Evolutionary conservation across 1,284 basidiomycete species (phyloP), one percentile per base, ranked within the genome.

Genomic region (Trametes sp.): DNA sequence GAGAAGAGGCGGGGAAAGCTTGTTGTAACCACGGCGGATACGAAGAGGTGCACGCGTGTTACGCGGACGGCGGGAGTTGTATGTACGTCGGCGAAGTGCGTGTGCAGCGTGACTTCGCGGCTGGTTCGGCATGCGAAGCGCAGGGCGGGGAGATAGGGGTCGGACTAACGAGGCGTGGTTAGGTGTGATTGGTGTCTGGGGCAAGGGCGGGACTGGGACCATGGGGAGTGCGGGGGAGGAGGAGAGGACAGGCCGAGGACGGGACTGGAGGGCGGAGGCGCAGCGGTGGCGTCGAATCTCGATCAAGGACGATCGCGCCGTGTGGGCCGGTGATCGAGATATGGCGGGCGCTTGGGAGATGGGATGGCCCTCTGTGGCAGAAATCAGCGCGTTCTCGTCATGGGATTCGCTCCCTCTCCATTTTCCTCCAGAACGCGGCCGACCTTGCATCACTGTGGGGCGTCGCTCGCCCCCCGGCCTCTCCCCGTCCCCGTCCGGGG

Each of bases 261-360:
- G 28, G 5, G 19, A 2, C 23, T 44, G 26, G 58, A 4, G 45
- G 14, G n/a, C 24, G 51, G 51, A 42, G 52, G 59, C 52, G 52
- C 52, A 50, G 59, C 52, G 52, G 50, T 38, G 45, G 59, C 26
- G 48, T 10, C 16, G 53, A 45, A 60, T 60, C 36, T 36, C 23
- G 53, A 54, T 54, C 42, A 41, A 13, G 51, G 35, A 49, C 21
- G 58, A 59, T 59, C 58, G 58, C 52, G 58, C 58, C 52, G 53
- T 24, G 26, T 26, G 52, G n/a, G 33, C 52, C 52, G 59, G 42
- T 48, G 58, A 59, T 59, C 58, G 33, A 31, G 58, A 59, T 41
- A 6, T 11, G 51, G 49, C 26, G 50, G 36, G 51, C 51, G 51
- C 38, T 21, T 53, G 36, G 38, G 31, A 35, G 51, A 35, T 52